These are phyloP conservation scores for Ophidiomyces ophidiicola DNA, from an alignment of 2,329 filamentous ascomycete species.

Conservation along the genomic window DNA sequence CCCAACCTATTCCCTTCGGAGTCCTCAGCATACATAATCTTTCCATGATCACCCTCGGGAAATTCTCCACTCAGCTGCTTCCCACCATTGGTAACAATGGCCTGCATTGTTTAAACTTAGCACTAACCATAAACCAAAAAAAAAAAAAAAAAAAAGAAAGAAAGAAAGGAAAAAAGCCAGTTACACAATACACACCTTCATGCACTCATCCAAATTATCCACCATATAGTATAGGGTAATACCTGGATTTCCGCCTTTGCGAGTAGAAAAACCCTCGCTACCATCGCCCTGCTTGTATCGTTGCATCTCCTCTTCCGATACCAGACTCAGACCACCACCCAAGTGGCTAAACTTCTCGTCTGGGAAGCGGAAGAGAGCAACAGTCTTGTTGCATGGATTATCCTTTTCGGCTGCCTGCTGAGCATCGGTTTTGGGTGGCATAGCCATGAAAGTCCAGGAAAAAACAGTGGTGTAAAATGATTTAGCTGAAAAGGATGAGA, in stretches of 20 bases:
- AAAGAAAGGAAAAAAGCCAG: not conserved
- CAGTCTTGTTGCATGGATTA: constrained; percentile 12
- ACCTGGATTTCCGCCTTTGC: constrained; percentile 8
- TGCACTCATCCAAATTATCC: constrained; percentile 15
- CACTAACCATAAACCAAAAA: not conserved
- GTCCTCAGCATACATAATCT: constrained; percentile 18
- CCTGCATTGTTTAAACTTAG: constrained; percentile 4
- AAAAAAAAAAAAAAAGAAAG: not conserved
- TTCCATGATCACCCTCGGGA: constrained; percentile 16
- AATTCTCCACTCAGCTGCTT: constrained; percentile 14
- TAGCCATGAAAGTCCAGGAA: constrained; percentile 16
- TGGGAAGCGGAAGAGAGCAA: constrained; percentile 17
- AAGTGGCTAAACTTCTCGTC: constrained; percentile 9
- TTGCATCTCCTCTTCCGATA: constrained; percentile 10
- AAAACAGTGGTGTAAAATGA: constrained; percentile 19
- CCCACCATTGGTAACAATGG: constrained; percentile 16
- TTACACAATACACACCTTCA: constrained; percentile 12
- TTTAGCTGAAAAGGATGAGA: constrained; percentile 13
- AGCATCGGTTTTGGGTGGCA: not conserved
- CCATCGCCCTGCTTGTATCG: not conserved
- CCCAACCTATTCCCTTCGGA: constrained; percentile 19
- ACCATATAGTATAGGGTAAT: constrained; percentile 19
- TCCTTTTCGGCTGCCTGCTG: constrained; percentile 1
- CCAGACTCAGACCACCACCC: constrained; percentile 16
- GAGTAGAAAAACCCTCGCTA: not conserved